Base-by-base conservation (phyloP, 805 yeast species). In the Ogataea neopini region DNA sequence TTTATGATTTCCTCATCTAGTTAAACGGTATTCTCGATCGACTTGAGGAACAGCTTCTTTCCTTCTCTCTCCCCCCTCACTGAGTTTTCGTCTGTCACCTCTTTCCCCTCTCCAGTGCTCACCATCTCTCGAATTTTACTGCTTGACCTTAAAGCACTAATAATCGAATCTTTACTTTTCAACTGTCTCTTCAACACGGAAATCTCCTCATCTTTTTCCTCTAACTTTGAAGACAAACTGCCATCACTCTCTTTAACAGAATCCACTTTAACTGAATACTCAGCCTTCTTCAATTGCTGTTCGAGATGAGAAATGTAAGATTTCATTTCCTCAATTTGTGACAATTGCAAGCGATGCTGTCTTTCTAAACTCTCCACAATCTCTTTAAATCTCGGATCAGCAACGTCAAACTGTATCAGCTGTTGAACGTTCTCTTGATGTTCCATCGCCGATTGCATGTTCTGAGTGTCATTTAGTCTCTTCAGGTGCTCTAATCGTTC, bases 141-240 rank as follows among this genome's bases (percentile, higher is more conserved):
- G 2, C 88, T 79, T 39, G 85, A 80, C 29, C 84, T 80, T 47
- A 89, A 69, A 1, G 92, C 89, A 50, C 77, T 80, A 48, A 90
- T 86, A 53, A 90, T 83, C 39, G 83, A 81, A 56, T 89, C 96
- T 63, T 89, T 90, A 52, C 86, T 87, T 39, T 77, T 75, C 32
- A 87, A 59, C 37, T 77, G 73, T 42, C 80, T 84, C 56, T 77
- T 76, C 54, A 91, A 70, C 43, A 83, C 88, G 40, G 67, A 57
- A 11, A 90, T 79, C 58, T 86, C 92, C 40, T 82, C 88, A 48
- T 79, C 83, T 54, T 83, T 84, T 37, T 83, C 86, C 51, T 73
- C 72, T 47, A 82, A 57, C 7, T 29, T 14, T 7, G 30, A 3
- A 20, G 35, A 17, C 13, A 19, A 35, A 14, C 42, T 36, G 26